Evolutionary conservation across 106 monocot genomes (phyloP), one percentile per base, ranked within the genome.

Genomic region (Allium sativum): DNA sequence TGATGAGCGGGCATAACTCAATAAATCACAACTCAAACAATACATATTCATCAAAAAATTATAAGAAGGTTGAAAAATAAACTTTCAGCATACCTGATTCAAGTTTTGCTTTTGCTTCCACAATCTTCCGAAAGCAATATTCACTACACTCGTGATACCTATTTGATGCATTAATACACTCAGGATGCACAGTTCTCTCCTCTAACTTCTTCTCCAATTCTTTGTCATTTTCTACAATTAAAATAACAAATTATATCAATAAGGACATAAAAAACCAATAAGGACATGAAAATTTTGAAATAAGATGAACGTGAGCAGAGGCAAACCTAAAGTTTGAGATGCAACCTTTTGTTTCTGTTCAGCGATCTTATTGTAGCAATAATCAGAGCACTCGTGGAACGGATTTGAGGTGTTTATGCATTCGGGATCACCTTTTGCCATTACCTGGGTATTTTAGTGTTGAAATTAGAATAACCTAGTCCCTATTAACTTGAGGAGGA

Each of bases 141-240:
- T 85, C 85, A 18, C 40, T 59, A 57, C 85, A 85, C 44, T 85
- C 74, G 48, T 85, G 85, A 52, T 77, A 75, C 0, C 71, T 77
- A 58, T 77, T 77, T 15, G 73, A 66, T 3, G 77, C 73, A 53
- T 82, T 77, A 2, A 77, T 51, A 42, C 82, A 82, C 10, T 77
- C 74, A 5, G 77, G 82, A 53, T 74, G 82, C 22, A 81, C 73
- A 16, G 63, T 69, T 19, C 81, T 62, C 41, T 73, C 73, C 43
- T 45, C 70, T 1, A 61, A 57, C 9, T 48, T 44, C 68, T 78
- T 64, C 18, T 15, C 52, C 9, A 13, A 40, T 40, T 65, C 54
- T 16, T 47, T 50, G 18, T 66, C 61, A 14, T 18, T 61, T 17
- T 68, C 77, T 72, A 56, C 62, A 67, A 72, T 21, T 17, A 41